These are phyloP conservation scores for Aspergillus fischeri DNA, from an alignment of 2,329 filamentous ascomycete genomes.

Conservation along the genomic window DNA sequence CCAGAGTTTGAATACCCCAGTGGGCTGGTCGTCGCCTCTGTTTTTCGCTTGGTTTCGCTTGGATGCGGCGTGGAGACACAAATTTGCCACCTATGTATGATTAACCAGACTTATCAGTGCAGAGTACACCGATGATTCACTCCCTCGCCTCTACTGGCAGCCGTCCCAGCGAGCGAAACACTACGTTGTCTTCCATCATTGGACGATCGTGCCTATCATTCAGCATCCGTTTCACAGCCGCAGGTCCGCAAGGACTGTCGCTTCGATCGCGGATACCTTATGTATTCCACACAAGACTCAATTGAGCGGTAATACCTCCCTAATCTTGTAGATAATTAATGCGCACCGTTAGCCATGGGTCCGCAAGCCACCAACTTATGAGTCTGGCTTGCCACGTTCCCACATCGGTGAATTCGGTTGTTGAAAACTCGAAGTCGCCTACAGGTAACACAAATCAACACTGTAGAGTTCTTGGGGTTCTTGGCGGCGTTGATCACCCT, in stretches of 20 bases:
- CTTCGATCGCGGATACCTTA: not conserved
- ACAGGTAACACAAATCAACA: not conserved
- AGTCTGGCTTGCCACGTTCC: no score
- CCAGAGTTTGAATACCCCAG: not conserved
- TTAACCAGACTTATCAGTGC: not conserved
- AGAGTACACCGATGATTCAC: not conserved
- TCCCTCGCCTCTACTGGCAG: not conserved
- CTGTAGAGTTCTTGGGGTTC: not conserved
- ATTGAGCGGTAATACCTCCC: no score
- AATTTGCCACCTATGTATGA: not conserved
- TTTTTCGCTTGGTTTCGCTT: not conserved
- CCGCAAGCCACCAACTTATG: not conserved
- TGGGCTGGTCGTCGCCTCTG: not conserved
- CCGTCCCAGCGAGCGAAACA: not conserved
- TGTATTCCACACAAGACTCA: not conserved
- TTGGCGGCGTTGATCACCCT: not conserved
- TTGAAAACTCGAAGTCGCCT: no score
- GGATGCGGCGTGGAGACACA: not conserved
- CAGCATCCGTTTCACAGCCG: no score
- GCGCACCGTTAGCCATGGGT: not conserved
- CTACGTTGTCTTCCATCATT: not conserved
- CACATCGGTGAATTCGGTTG: no score
- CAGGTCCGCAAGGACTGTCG: no score
- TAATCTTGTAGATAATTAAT: no score
- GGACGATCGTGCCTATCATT: not conserved